Evolutionary conservation across 2,329 filamentous ascomycete species (phyloP).

Genomic region (Biscogniauxia marginata): DNA sequence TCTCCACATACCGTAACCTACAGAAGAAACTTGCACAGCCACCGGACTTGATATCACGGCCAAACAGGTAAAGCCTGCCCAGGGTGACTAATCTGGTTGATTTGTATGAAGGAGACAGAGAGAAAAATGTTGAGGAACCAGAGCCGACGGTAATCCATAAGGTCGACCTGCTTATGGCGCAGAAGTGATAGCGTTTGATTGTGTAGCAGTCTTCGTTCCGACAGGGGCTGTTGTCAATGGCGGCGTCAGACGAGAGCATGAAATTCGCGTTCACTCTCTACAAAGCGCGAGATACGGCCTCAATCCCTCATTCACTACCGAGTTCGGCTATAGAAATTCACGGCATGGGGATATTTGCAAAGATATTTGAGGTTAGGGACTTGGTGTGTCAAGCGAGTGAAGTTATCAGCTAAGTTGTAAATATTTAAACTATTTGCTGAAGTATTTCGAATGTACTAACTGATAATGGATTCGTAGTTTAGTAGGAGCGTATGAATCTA

Average conservation of each 20-base stretch:
- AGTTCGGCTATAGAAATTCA: constrained; percentile 44
- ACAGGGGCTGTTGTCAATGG: constrained; percentile 61
- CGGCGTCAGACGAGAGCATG: constrained; percentile 57
- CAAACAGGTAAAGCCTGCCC: constrained; percentile 14
- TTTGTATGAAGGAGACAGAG: neutral
- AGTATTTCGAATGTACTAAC: neutral
- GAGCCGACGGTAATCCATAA: constrained; percentile 62
- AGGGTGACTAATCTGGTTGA: neutral
- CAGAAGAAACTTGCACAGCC: constrained; percentile 35
- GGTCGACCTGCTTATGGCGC: constrained; percentile 66
- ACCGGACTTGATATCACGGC: constrained; percentile 31
- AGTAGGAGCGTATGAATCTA: constrained; percentile 36
- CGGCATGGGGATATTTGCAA: constrained; percentile 50
- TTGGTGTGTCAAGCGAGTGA: constrained; percentile 37
- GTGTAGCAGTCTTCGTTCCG: constrained; percentile 72
- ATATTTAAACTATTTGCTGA: too few relatives aligned
- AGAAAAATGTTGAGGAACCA: constrained; percentile 42
- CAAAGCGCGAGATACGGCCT: constrained; percentile 58
- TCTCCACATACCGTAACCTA: constrained; percentile 35
- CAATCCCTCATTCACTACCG: constrained; percentile 40
- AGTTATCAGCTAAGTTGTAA: neutral
- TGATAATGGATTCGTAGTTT: constrained; percentile 26
- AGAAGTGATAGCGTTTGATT: constrained; percentile 69
- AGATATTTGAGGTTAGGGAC: constrained; percentile 49
- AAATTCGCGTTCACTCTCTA: constrained; percentile 61